Percentiles rank a stretch among this genome's conserved stretches.
These are phyloP conservation scores for Trichoderma semiorbis DNA, from an alignment of 2,329 filamentous ascomycete genomes.

Conservation along the genomic window DNA sequence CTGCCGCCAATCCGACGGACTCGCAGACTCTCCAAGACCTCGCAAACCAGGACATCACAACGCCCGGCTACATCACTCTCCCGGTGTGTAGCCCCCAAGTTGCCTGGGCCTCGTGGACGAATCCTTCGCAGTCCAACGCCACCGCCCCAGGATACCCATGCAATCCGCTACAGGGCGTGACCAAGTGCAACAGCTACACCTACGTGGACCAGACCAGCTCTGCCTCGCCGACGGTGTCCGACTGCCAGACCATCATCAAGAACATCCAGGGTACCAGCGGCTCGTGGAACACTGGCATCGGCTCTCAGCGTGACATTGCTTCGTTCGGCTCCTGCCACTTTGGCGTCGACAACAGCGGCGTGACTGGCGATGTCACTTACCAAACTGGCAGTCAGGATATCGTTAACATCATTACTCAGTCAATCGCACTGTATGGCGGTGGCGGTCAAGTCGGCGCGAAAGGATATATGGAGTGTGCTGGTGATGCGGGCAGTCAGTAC, in stretches of 20 bases:
- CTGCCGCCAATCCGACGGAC: slow-evolving; percentile 26
- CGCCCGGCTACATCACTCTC: slow-evolving; percentile 35
- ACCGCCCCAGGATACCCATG: slow-evolving; percentile 34
- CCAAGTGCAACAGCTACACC: slow-evolving; percentile 30
- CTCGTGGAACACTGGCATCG: too few relatives aligned
- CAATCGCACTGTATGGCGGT: slow-evolving; percentile 29
- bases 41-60: slow-evolving; percentile 30
- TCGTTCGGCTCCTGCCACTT: neutral
- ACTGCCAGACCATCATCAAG: slow-evolving; percentile 34
- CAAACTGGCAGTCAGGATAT: slow-evolving; percentile 35
- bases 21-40: slow-evolving; percentile 25
- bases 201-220: slow-evolving; percentile 34
- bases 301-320: slow-evolving; percentile 22
- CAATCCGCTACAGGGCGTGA: slow-evolving; percentile 25
- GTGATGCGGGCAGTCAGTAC: slow-evolving; percentile 21
- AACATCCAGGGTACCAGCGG: slow-evolving; percentile 27
- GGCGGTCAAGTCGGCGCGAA: slow-evolving; percentile 33
- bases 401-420: slow-evolving; percentile 34
- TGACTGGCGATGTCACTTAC: slow-evolving; percentile 27
- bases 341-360: too few relatives aligned
- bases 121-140: slow-evolving; percentile 3
- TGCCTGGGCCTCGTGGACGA: slow-evolving; percentile 33
- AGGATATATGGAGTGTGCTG: slow-evolving; percentile 32
- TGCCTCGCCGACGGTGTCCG: slow-evolving; percentile 32
- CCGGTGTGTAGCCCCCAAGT: slow-evolving; percentile 36